Conservation (phyloP, 352 stramenopile genomes). For the Phytophthora sansomeana region DNA sequence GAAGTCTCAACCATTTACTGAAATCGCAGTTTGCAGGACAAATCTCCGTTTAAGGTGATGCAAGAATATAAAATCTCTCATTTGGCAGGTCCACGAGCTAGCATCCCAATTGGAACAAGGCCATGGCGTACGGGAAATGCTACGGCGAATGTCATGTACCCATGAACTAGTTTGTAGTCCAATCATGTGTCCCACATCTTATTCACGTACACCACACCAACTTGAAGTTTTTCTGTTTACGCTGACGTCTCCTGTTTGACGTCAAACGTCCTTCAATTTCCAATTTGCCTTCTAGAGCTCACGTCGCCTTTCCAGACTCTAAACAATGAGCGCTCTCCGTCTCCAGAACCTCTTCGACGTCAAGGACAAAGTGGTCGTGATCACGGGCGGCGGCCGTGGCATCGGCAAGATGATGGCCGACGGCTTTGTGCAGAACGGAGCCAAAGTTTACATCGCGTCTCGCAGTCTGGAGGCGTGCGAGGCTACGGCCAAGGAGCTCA, state of each 20-base stretch:
- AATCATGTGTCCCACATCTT: too few species aligned
- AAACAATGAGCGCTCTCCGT: slow-evolving; percentile 27
- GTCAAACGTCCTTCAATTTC: slow-evolving; percentile 10
- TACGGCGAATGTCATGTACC: too few species aligned
- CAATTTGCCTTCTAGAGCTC: slow-evolving; percentile 6
- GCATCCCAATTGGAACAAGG: too few species aligned
- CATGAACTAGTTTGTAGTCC: too few species aligned
- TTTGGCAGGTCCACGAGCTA: too few species aligned
- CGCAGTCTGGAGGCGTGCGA: slow-evolving; percentile 85
- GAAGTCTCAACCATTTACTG: too few species aligned
- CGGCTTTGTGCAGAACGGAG: slow-evolving; percentile 92
- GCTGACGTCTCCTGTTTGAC: slow-evolving; percentile 10
- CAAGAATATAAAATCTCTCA: too few species aligned
- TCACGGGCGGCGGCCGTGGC: slow-evolving; percentile 94
- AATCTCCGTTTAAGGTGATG: too few species aligned
- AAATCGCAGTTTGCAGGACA: too few species aligned
- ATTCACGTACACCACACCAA: too few species aligned
- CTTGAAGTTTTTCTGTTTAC: slow-evolving; percentile 28
- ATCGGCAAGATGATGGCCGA: slow-evolving; percentile 97
- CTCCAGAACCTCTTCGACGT: slow-evolving; percentile 48
- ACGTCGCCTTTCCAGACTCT: neutral
- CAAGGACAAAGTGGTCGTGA: slow-evolving; percentile 86
- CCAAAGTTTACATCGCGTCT: slow-evolving; percentile 94
- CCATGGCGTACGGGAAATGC: too few species aligned
- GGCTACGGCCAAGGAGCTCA: slow-evolving; percentile 77